Conservation (phyloP, 176 grass and related monocot species). For the Cymbopogon citratus region DNA sequence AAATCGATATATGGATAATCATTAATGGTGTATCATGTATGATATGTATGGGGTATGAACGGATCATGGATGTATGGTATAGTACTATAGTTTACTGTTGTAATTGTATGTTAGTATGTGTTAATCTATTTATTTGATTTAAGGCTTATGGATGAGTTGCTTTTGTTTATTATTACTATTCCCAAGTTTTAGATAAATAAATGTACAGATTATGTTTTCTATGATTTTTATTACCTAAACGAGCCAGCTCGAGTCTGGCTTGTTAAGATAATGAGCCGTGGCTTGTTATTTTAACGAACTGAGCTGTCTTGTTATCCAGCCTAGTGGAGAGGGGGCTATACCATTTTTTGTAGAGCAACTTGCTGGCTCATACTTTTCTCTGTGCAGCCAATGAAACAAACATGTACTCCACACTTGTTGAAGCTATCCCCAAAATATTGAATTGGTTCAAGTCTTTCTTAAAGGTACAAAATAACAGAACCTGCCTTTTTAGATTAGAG, state of each 20-base stretch:
- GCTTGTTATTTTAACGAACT: too few species aligned
- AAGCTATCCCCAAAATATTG: constrained; percentile 72
- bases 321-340: not conserved
- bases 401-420: constrained; percentile 47
- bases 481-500: constrained; percentile 14
- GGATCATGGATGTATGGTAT: not conserved
- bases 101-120: not conserved
- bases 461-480: constrained; percentile 42
- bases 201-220: not conserved
- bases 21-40: not conserved
- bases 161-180: not conserved
- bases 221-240: not conserved
- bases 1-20: not conserved
- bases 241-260: too few species aligned
- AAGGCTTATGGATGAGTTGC: not conserved
- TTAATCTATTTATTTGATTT: not conserved
- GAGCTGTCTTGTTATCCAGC: too few species aligned
- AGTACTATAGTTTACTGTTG: not conserved
- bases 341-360: not conserved
- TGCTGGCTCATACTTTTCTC: constrained; percentile 19
- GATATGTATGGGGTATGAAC: not conserved
- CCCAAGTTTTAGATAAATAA: not conserved
- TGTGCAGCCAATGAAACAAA: constrained; percentile 65
- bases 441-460: constrained; percentile 72
- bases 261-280: too few species aligned